These are phyloP conservation scores for Extremus antarcticus DNA, from an alignment of 495 filamentous ascomycete species.

Conservation along the genomic window DNA sequence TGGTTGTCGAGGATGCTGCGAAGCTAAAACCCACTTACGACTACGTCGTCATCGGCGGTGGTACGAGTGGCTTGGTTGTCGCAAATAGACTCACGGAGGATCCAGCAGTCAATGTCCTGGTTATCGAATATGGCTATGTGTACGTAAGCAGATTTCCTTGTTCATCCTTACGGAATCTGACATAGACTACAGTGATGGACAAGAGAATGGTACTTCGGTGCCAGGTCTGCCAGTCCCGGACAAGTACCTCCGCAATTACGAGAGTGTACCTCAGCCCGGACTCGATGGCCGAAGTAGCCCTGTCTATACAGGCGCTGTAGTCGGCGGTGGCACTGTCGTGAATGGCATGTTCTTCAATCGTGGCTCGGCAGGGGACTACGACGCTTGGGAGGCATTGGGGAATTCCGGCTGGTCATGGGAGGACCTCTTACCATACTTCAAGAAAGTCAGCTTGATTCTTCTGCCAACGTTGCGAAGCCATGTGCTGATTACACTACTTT, in stretches of 20 bases:
- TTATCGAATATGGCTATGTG: slow-evolving; percentile 14
- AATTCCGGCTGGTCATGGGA: slow-evolving; percentile 14
- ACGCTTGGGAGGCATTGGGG: slow-evolving; percentile 10
- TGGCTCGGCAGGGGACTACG: slow-evolving; percentile 10
- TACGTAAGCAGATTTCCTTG: neutral
- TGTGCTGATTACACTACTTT: neutral
- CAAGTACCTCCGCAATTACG: neutral
- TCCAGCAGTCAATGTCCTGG: slow-evolving; percentile 15
- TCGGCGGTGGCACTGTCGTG: slow-evolving; percentile 12
- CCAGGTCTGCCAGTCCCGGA: neutral
- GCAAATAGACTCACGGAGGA: slow-evolving; percentile 15
- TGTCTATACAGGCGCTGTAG: neutral
- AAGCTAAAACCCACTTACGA: neutral
- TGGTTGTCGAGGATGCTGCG: neutral
- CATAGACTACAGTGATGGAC: neutral
- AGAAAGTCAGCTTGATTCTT: neutral
- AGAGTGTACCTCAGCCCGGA: slow-evolving; percentile 7
- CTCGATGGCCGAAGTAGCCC: slow-evolving; percentile 3
- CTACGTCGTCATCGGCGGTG: slow-evolving; percentile 15
- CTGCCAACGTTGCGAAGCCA: neutral
- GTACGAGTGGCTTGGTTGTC: slow-evolving; percentile 9
- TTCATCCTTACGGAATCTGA: neutral
- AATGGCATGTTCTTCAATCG: slow-evolving; percentile 16
- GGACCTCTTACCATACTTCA: slow-evolving; percentile 12
- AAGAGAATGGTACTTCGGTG: neutral